phyloP scores from a whole-genome alignment of 2,329 filamentous ascomycete genomes.

The Amphichorda felina region DNA sequence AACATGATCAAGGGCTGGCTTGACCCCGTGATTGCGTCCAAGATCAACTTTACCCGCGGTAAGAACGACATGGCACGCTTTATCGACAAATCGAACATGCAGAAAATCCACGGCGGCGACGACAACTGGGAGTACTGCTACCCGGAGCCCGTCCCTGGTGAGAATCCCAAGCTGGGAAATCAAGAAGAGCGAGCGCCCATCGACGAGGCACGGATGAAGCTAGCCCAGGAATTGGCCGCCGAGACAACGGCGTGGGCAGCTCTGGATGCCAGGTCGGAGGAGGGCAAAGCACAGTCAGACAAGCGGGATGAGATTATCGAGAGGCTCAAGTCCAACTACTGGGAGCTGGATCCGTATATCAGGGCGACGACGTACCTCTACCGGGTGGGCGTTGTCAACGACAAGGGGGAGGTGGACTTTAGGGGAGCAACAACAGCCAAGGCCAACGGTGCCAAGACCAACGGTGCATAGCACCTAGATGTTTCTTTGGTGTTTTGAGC shows the following conservation, averaged over 20 bases:
- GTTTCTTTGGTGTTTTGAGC: too few relatives aligned
- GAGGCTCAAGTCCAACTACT: slow-evolving; percentile 49
- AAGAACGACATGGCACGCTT: slow-evolving; percentile 49
- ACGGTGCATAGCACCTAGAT: too few relatives aligned
- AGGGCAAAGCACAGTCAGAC: slow-evolving; percentile 8
- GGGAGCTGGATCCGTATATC: slow-evolving; percentile 58
- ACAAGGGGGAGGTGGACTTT: slow-evolving; percentile 3
- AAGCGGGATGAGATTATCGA: slow-evolving; percentile 36
- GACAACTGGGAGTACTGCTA: slow-evolving; percentile 58
- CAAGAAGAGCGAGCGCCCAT: slow-evolving; percentile 33
- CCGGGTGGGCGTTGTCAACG: slow-evolving; percentile 3
- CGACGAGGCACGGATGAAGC: slow-evolving; percentile 33
- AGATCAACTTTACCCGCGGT: slow-evolving; percentile 58
- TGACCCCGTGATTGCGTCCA: slow-evolving; percentile 61
- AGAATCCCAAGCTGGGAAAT: slow-evolving; percentile 43
- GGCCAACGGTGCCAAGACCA: too few relatives aligned
- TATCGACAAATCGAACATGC: slow-evolving; percentile 40
- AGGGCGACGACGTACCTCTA: slow-evolving; percentile 5
- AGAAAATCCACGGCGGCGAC: slow-evolving; percentile 53
- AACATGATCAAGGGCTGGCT: slow-evolving; percentile 65
- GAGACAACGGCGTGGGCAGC: slow-evolving; percentile 48
- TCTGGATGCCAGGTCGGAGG: slow-evolving; percentile 17
- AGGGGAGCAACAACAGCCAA: too few relatives aligned
- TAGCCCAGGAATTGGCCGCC: slow-evolving; percentile 45
- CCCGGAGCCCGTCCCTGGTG: slow-evolving; percentile 43